Percentiles rank a stretch among this genome's conserved stretches.
phyloP scores from a whole-genome alignment of 805 yeast genomes.

The Yarrowia keelungensis region DNA sequence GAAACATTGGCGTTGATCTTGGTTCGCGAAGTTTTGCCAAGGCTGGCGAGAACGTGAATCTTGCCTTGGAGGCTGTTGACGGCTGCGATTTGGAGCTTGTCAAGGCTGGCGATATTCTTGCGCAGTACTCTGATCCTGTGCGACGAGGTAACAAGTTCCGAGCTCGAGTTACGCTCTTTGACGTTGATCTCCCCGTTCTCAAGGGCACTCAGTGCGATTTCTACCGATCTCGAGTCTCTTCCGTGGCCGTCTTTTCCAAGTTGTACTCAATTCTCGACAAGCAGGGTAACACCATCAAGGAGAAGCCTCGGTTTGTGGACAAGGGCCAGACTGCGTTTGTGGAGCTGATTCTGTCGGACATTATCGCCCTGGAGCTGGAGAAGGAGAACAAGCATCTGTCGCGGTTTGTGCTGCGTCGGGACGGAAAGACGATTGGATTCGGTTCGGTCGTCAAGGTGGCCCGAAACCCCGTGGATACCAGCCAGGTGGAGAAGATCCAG shows the following conservation, averaged over 20 bases:
- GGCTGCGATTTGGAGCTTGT: constrained; percentile 54
- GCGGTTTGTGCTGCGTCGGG: constrained; percentile 71
- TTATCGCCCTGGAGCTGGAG: constrained; percentile 61
- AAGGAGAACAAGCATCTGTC: constrained; percentile 62
- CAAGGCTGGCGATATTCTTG: constrained; percentile 71
- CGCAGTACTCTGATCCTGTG: constrained; percentile 57
- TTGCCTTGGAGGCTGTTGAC: constrained; percentile 56
- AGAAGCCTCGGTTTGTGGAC: constrained; percentile 64
- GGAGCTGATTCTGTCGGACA: constrained; percentile 58
- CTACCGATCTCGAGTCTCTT: constrained; percentile 75
- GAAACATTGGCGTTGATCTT: constrained; percentile 43
- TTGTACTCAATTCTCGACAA: constrained; percentile 51
- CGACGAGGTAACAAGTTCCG: constrained; percentile 57
- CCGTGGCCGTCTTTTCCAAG: constrained; percentile 69
- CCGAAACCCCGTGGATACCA: constrained; percentile 17
- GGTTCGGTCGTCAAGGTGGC: constrained; percentile 55
- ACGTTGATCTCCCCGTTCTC: constrained; percentile 71
- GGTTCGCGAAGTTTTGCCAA: constrained; percentile 40
- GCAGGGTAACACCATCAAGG: constrained; percentile 49
- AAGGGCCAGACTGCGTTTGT: constrained; percentile 67
- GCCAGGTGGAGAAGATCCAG: constrained; percentile 27
- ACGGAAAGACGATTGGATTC: constrained; percentile 74
- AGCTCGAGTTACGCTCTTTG: constrained; percentile 70
- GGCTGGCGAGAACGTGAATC: constrained; percentile 63
- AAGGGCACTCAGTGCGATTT: constrained; percentile 80